Evolutionary conservation across 1,139 yeast genomes (phyloP).

Genomic region (Protomyces inouyei): DNA sequence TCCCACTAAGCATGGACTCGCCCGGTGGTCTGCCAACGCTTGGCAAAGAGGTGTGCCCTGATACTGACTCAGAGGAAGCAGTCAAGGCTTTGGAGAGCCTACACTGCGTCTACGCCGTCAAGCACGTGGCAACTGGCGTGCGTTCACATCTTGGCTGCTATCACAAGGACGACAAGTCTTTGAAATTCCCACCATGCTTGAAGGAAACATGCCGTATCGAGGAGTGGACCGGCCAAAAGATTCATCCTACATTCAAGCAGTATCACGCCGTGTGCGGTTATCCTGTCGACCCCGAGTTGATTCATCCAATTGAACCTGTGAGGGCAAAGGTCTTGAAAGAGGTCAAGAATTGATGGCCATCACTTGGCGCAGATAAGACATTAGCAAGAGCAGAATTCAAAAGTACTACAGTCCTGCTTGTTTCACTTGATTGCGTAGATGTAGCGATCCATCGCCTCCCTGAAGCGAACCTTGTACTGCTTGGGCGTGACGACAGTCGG

Average conservation of each 20-base stretch:
- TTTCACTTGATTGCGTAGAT: constrained; percentile 70
- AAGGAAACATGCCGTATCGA: not conserved
- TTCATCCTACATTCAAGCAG: too few species aligned
- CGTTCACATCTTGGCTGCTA: not conserved
- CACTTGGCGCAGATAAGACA: too few species aligned
- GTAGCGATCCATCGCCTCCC: constrained; percentile 97
- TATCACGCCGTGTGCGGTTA: not conserved
- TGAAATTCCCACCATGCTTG: not conserved
- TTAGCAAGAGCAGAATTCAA: not conserved
- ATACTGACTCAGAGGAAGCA: not conserved
- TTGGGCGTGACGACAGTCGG: constrained; percentile 97
- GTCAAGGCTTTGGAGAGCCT: not conserved
- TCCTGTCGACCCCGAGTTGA: too few species aligned
- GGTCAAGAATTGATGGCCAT: too few species aligned
- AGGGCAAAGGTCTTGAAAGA: too few species aligned
- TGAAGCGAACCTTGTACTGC: constrained; percentile 84
- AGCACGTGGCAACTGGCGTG: not conserved
- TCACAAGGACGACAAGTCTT: not conserved
- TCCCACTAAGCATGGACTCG: not conserved
- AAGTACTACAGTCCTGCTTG: not conserved
- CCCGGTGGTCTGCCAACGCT: not conserved
- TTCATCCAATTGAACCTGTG: too few species aligned
- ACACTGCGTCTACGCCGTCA: not conserved
- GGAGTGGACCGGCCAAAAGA: too few species aligned
- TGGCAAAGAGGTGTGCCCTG: not conserved